Evolutionary conservation across 176 grass and related monocot species (phyloP).

Genomic region (Triticum urartu): DNA sequence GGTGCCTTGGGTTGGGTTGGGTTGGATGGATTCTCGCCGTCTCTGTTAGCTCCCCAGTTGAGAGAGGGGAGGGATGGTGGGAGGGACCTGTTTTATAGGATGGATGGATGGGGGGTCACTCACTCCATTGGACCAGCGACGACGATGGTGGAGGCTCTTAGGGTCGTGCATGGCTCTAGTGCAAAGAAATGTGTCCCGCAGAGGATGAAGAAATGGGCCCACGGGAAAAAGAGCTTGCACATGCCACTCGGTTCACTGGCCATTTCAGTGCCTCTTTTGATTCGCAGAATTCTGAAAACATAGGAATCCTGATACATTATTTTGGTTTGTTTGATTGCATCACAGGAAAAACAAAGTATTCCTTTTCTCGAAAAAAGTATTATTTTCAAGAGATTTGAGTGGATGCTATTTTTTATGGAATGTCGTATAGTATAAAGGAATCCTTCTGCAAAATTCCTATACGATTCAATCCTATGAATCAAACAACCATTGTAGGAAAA

Average conservation of each 20-base stretch:
- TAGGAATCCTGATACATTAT: too few species aligned
- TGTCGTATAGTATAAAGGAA: too few species aligned
- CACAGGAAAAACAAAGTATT: too few species aligned
- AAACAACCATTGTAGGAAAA: too few species aligned
- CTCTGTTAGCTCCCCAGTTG: conserved; percentile 19
- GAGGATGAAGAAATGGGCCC: neutral
- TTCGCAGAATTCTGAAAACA: too few species aligned
- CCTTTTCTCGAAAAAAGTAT: too few species aligned
- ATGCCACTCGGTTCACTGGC: neutral
- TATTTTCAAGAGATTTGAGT: too few species aligned
- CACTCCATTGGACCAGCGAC: neutral
- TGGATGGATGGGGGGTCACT: conserved; percentile 13
- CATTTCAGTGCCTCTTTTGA: too few species aligned
- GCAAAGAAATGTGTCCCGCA: neutral
- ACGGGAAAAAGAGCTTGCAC: neutral
- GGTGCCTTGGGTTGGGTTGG: conserved; percentile 2
- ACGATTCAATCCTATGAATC: too few species aligned
- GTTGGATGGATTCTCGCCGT: conserved; percentile 10
- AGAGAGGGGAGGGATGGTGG: conserved; percentile 18
- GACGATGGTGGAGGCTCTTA: neutral
- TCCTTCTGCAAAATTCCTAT: too few species aligned
- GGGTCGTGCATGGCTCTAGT: neutral
- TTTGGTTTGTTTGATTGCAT: too few species aligned
- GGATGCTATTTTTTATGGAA: too few species aligned
- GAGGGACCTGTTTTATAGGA: conserved; percentile 45